Conservation (phyloP, 352 stramenopile species). For the Pilasporangium apinafurcum region DNA sequence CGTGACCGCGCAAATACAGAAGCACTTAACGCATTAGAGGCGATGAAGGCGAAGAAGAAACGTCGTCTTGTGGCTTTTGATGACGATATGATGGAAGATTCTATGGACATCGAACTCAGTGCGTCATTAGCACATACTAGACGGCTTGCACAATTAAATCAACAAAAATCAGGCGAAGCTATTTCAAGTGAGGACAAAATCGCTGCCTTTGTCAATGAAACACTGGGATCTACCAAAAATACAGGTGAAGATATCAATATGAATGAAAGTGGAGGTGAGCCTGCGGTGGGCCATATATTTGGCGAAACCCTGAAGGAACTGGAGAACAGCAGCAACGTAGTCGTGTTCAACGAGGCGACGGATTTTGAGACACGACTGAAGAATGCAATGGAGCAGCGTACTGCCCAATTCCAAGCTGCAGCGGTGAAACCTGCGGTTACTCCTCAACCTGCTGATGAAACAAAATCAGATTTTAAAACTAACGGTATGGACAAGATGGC, state of each 20-base stretch:
- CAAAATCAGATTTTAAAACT: no score
- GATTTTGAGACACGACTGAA: conserved; percentile 76
- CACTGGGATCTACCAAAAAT: no score
- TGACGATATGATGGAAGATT: conserved; percentile 40
- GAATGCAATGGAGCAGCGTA: conserved; percentile 71
- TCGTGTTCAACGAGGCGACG: conserved; percentile 83
- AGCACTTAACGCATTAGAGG: conserved; percentile 33
- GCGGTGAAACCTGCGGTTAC: conserved; percentile 3
- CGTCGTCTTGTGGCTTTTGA: conserved; percentile 16
- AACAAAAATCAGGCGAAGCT: background rate
- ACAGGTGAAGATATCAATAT: no score
- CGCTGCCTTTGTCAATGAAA: conserved; percentile 42
- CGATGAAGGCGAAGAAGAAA: conserved; percentile 22
- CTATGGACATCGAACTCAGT: conserved; percentile 66
- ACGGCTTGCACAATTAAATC: conserved; percentile 37
- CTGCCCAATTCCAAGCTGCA: conserved; percentile 37
- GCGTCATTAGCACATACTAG: conserved; percentile 68
- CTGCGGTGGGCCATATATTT: conserved; percentile 25
- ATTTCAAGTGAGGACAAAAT: conserved; percentile 51
- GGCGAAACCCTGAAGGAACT: conserved; percentile 28
- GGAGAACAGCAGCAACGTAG: conserved; percentile 23
- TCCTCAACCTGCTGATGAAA: background rate
- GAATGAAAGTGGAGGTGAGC: no score
- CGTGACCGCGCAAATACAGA: conserved; percentile 51
- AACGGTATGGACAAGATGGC: no score